Conservation (phyloP, 2,329 filamentous ascomycete species). For the Microdochium trichocladiopsis region DNA sequence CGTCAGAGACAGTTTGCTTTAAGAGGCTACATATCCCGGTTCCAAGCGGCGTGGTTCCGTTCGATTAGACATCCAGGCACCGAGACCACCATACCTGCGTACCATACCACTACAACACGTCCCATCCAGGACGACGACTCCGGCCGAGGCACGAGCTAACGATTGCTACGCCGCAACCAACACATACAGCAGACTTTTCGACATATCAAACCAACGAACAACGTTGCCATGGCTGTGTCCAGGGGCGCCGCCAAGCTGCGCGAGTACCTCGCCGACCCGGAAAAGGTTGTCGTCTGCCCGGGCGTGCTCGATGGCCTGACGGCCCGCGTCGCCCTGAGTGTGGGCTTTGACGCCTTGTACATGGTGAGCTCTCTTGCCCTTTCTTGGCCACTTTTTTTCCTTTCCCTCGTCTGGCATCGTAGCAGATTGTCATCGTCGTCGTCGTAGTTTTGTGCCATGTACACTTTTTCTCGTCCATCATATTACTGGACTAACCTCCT, state of each 20-base stretch:
- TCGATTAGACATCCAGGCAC: too few species aligned
- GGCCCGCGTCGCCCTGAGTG: constrained; percentile 52
- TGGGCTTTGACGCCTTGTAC: constrained; percentile 60
- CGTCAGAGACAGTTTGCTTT: too few species aligned
- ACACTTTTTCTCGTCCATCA: background rate
- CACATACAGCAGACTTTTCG: background rate
- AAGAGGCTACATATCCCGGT: too few species aligned
- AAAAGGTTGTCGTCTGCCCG: constrained; percentile 47
- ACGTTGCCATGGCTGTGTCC: background rate
- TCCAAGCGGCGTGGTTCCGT: too few species aligned
- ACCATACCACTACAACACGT: too few species aligned
- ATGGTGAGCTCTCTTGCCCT: constrained; percentile 41
- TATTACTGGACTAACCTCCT: background rate
- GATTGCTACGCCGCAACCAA: too few species aligned
- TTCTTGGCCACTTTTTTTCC: too few species aligned
- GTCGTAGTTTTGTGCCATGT: background rate
- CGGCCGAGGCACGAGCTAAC: too few species aligned
- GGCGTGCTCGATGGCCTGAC: constrained; percentile 65
- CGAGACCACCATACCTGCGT: too few species aligned
- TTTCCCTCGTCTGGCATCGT: too few species aligned
- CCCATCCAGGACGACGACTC: too few species aligned
- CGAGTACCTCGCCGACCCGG: constrained; percentile 26
- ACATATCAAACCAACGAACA: background rate
- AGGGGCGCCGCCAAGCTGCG: constrained; percentile 28
- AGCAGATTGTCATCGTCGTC: too few species aligned